These are phyloP conservation scores for Trichosporon sp. DNA, from an alignment of 1,284 basidiomycete species.

Conservation along the genomic window DNA sequence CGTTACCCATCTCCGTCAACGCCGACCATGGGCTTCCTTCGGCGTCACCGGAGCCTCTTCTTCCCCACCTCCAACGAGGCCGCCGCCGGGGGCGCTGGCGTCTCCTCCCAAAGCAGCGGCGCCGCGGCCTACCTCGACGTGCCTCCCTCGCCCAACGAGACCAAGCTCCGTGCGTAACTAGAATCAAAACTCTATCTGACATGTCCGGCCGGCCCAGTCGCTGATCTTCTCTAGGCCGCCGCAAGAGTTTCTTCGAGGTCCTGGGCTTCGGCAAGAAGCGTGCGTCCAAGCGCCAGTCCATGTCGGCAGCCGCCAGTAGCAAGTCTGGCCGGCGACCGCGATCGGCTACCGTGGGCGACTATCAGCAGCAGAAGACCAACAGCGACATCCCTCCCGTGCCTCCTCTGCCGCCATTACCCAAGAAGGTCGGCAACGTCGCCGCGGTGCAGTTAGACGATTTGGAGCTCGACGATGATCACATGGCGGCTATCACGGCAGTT, in stretches of 20 bases:
- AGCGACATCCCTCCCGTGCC: slow-evolving; percentile 15
- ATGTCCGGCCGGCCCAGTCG: not conserved
- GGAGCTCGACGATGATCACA: slow-evolving; percentile 12
- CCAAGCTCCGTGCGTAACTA: slow-evolving; percentile 16
- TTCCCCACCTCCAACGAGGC: slow-evolving; percentile 14
- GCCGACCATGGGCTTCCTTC: slow-evolving; percentile 17
- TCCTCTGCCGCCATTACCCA: slow-evolving; percentile 6
- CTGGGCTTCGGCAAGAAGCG: slow-evolving; percentile 17
- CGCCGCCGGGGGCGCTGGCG: not conserved
- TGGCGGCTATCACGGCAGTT: slow-evolving; percentile 9
- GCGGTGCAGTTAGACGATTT: slow-evolving; percentile 13
- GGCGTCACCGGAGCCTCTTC: slow-evolving; percentile 18
- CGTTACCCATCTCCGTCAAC: not conserved
- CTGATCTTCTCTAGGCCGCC: slow-evolving; percentile 10
- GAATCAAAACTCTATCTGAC: not conserved
- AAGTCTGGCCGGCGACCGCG: slow-evolving; percentile 9
- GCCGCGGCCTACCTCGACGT: slow-evolving; percentile 5
- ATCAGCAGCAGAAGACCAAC: not conserved
- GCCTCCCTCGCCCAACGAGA: slow-evolving; percentile 13
- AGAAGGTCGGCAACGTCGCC: slow-evolving; percentile 7
- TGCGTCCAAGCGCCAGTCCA: slow-evolving; percentile 9
- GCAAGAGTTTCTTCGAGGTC: slow-evolving; percentile 18
- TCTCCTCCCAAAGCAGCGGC: not conserved
- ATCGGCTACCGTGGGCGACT: slow-evolving; percentile 10
- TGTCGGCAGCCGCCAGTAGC: not conserved